Base-by-base conservation (phyloP, 2,329 filamentous ascomycete genomes). In the Onygena corvina region DNA sequence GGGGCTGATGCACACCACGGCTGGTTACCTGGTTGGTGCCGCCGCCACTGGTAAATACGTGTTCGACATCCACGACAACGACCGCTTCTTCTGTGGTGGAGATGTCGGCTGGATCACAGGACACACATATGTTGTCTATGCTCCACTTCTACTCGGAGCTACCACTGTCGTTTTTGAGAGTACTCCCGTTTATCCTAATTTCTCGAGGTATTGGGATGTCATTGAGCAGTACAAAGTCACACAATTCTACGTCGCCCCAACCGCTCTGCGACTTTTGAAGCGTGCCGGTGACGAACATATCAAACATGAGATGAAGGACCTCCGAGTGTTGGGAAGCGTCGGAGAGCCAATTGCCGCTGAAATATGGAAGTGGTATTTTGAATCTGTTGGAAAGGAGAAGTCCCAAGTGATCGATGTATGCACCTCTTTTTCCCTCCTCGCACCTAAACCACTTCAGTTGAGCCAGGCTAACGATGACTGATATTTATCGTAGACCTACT, bases 291-390 rank as follows among this genome's bases (percentile, higher is more conserved):
- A 96, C 64, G 79, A 96, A 64, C 86, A 92, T 64, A 87, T 96
- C 60, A 86, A 87, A 71, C 80, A 84, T 62, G 73, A 87, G 64
- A 92, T 98, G 86, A 83, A 86, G 70, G 79, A 86, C 60, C 77
- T 98, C 54, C 80, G 92, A 64, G 83, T 96, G 4, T 75, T 98
- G 16, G 92, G 90, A 52, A 94, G 90, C 14, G 92, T 98, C 51
- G 92, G 92, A 58, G 92, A 98, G 73, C 92, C 92, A 33, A 98
- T 98, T 61, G 90, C 92, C 14, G 86, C 90, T 18, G 92, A 98
- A 68, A 85, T 98, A 52, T 98, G 92, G 92, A 96, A 96, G 72
- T 98, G 92, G 92, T 98, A 96, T 72, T 90, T 88, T 66, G 88
- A 96, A 68, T 77, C 84, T 58, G 88, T 98, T 48, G 92, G 92